These are phyloP conservation scores for Annulohypoxylon maeteangense DNA, from an alignment of 495 filamentous ascomycete genomes.

Conservation along the genomic window DNA sequence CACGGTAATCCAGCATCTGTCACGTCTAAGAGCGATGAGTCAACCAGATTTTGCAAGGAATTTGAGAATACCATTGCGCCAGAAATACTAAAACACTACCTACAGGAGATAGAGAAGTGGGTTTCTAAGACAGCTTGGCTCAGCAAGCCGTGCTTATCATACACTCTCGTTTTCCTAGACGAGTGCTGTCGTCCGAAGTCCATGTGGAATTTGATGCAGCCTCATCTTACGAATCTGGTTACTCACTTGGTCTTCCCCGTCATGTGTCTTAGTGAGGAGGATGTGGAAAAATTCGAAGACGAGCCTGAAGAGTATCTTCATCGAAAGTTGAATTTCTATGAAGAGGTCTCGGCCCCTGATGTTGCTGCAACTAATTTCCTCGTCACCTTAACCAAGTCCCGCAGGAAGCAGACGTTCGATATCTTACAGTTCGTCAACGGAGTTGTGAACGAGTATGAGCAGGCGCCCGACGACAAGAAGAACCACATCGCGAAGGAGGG, in stretches of 20 bases:
- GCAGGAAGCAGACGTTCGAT: slow-evolving; percentile 94
- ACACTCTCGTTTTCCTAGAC: slow-evolving; percentile 92
- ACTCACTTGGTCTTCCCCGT: slow-evolving; percentile 95
- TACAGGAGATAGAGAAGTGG: slow-evolving; percentile 95
- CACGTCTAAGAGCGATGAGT: slow-evolving; percentile 72
- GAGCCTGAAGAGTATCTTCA: slow-evolving; percentile 97
- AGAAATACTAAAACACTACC: slow-evolving; percentile 91
- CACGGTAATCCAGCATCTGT: slow-evolving; percentile 84
- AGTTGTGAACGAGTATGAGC: slow-evolving; percentile 87
- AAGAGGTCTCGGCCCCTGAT: slow-evolving; percentile 95
- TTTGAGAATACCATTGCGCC: slow-evolving; percentile 94
- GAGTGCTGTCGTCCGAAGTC: slow-evolving; percentile 97
- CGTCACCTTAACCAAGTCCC: slow-evolving; percentile 90
- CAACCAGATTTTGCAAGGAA: slow-evolving; percentile 82
- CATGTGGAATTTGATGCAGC: slow-evolving; percentile 94
- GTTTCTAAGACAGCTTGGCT: slow-evolving; percentile 94
- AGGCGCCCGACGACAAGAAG: slow-evolving; percentile 84
- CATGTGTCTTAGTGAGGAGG: slow-evolving; percentile 90
- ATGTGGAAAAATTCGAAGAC: slow-evolving; percentile 91
- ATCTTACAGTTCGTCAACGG: slow-evolving; percentile 93
- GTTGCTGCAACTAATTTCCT: slow-evolving; percentile 97
- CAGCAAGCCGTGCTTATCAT: slow-evolving; percentile 90
- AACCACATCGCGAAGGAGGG: slow-evolving; percentile 95
- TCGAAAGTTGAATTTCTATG: slow-evolving; percentile 96
- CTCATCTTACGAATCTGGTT: slow-evolving; percentile 90